phyloP scores from a whole-genome alignment of 148 eudicot genomes.

The Tetragonia tetragonoides region DNA sequence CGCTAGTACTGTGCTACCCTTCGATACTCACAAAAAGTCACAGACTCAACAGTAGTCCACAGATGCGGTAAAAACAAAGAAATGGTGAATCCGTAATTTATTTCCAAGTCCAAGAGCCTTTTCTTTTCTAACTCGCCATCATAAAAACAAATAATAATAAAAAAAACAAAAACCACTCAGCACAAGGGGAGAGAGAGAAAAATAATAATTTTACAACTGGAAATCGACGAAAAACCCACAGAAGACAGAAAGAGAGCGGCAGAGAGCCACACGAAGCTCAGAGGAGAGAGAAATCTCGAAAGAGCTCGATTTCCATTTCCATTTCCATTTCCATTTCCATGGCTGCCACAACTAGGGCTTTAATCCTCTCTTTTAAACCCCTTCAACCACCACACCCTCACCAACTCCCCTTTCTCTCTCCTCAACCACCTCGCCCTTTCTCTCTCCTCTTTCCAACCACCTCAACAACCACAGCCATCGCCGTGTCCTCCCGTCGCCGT shows the following conservation, averaged over 20 bases:
- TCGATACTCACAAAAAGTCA: too few relatives aligned
- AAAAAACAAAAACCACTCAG: neutral
- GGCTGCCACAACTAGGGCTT: conserved; percentile 52
- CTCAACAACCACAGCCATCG: conserved; percentile 21
- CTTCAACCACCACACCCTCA: conserved; percentile 37
- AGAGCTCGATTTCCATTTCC: conserved; percentile 1
- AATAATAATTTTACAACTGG: neutral
- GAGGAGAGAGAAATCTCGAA: conserved; percentile 5
- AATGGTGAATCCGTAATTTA: neutral
- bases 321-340: conserved; percentile 37
- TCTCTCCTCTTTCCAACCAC: conserved; percentile 17
- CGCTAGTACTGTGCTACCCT: too few relatives aligned
- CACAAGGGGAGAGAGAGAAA: neutral
- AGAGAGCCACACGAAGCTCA: conserved; percentile 23
- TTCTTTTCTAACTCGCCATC: neutral
- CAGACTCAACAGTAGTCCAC: too few relatives aligned
- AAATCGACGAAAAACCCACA: neutral
- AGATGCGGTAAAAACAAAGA: too few relatives aligned
- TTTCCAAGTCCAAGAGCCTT: neutral
- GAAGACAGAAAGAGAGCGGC: neutral
- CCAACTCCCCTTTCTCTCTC: conserved; percentile 16
- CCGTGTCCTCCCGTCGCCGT: conserved; percentile 19
- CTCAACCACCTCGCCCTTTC: neutral
- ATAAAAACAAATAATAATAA: neutral
- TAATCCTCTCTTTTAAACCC: conserved; percentile 39